Base-by-base conservation (phyloP, 179 eudicot genomes). In the Spergularia azorica region DNA sequence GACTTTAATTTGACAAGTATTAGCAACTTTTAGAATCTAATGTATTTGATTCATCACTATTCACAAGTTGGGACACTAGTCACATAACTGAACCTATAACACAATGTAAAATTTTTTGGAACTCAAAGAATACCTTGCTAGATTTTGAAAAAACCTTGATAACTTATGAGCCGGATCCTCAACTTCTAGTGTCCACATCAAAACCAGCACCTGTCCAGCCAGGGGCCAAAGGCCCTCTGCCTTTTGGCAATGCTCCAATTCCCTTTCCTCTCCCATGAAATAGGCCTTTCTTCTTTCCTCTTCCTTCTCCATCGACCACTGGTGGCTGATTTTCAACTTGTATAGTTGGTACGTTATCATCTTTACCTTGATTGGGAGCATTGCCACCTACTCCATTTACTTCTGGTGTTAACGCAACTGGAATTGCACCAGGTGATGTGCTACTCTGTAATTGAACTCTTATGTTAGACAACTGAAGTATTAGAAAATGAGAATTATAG, bases 131-230 rank as follows among this genome's bases (percentile, higher is more conserved):
- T 74, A 77, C 81, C 84, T 78, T 41, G 43, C 18, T 18, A 3
- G 58, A 46, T 39, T 62, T 39, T 12, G 15, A 20, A 62, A 62
- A 63, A 70, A 61, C 50, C 46, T 61, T 48, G 56, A 61, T 3
- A 61, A 1, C 3, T 11, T 63, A 7, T 52, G 18, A 38, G 63
- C 17, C 14, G 38, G 64, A 36, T 55, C 70, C 58, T 87, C 86
- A 88, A 74, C 81, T 81, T 87, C 91, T 81, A 71, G 89, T 79
- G 73, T 95, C 93, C 72, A 91, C 92, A 76, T 93, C 95, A 72
- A 93, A 91, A 46, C 97, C 97, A 77, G 99, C 85, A 74, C 97
- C 97, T 7, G 98, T 93, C 99, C 99, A 93, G 54, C 94, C 98
- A 62, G 98, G 86, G 59, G 79, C 76, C 59, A 85, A 70, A 65